Conservation (phyloP, 192 early-diverging fungal genomes). For the Phlyctochytrium planicorne region DNA sequence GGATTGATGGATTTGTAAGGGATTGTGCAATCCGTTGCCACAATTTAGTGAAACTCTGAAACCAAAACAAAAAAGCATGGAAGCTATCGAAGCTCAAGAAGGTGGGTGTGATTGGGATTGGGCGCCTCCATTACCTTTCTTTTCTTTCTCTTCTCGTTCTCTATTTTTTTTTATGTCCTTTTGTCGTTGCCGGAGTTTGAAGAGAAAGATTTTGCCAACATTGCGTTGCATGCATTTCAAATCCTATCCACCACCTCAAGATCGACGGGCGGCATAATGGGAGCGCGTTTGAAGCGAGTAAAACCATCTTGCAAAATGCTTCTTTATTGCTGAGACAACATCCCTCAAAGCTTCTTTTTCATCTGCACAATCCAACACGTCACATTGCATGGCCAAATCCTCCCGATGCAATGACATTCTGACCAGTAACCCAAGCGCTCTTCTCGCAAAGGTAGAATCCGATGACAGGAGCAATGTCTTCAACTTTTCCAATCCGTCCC, state of each 20-base stretch:
- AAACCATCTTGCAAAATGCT: neutral
- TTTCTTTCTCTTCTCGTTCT: neutral
- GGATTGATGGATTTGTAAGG: neutral
- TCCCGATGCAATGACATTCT: slow-evolving; percentile 10
- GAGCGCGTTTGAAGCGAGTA: neutral
- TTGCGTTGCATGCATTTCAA: too few species aligned
- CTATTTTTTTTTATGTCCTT: neutral
- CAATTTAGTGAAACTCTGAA: too few species aligned
- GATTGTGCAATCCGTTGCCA: neutral
- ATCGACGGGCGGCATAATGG: neutral
- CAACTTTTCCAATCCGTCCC: slow-evolving; percentile 31
- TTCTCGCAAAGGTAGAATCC: slow-evolving; percentile 23
- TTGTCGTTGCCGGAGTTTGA: neutral
- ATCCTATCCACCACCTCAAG: too few species aligned
- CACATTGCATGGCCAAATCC: slow-evolving; percentile 1
- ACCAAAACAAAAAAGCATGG: too few species aligned
- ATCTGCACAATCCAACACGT: neutral
- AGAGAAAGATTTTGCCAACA: neutral
- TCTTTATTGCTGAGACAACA: neutral
- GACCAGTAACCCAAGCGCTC: slow-evolving; percentile 16
- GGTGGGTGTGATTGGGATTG: neutral
- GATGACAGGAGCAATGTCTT: slow-evolving; percentile 28
- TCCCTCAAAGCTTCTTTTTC: neutral
- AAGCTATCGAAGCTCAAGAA: neutral
- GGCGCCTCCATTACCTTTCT: too few species aligned